A percentile compares a stretch with the other conserved stretches of the same genome.
phyloP scores from a whole-genome alignment of 805 yeast species.

The Candida berthetii region DNA sequence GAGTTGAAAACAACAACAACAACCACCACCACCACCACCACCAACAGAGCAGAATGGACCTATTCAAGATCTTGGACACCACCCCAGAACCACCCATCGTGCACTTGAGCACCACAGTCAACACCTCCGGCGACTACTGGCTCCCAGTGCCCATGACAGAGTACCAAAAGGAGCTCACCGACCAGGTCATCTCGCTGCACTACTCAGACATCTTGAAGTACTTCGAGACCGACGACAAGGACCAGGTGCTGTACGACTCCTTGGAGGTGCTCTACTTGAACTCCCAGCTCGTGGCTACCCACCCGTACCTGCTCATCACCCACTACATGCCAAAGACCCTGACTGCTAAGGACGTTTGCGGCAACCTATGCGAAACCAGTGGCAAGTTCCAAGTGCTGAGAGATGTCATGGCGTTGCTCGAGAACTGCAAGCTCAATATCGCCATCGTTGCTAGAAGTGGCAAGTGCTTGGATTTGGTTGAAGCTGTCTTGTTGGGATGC shows the following conservation, averaged over 20 bases:
- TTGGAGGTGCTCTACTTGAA: conserved; percentile 70
- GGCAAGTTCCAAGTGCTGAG: conserved; percentile 76
- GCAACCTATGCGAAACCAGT: conserved; percentile 66
- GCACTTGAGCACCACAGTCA: conserved; percentile 19
- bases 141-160: conserved; percentile 80
- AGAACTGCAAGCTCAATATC: conserved; percentile 39
- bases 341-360: conserved; percentile 64
- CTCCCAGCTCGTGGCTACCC: conserved; percentile 76
- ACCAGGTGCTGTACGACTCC: conserved; percentile 63
- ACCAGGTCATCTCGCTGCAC: conserved; percentile 87
- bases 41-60: conserved; percentile 45
- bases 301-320: conserved; percentile 79
- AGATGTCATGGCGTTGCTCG: conserved; percentile 55
- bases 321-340: conserved; percentile 83
- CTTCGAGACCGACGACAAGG: conserved; percentile 53
- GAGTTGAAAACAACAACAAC: neutral
- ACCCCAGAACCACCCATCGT: conserved; percentile 81
- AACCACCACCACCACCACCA: neutral
- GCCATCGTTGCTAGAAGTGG: conserved; percentile 71
- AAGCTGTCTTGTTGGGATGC: conserved; percentile 63
- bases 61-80: conserved; percentile 69
- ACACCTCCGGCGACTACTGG: conserved; percentile 54
- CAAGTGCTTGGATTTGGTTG: conserved; percentile 62
- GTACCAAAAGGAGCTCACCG: conserved; percentile 83
- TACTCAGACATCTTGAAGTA: conserved; percentile 86